These are phyloP conservation scores for Thamnidium elegans DNA, from an alignment of 192 early-diverging fungal species.

Conservation along the genomic window DNA sequence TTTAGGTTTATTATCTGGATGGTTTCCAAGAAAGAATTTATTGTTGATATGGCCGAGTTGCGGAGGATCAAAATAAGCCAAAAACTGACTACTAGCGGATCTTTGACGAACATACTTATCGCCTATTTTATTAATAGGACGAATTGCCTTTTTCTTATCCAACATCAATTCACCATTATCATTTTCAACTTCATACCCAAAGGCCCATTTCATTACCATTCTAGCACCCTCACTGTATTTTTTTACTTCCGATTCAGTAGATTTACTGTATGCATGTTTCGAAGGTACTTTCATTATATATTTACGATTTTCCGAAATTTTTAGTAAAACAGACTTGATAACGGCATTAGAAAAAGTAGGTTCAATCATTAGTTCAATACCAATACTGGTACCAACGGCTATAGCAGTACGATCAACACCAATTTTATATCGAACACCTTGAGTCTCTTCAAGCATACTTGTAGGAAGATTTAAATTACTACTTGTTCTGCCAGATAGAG, in stretches of 20 bases:
- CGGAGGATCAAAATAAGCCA: conserved; percentile 1
- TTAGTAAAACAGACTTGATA: conserved; percentile 9
- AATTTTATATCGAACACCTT: conserved; percentile 23
- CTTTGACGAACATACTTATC: not conserved
- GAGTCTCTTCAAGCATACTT: not conserved
- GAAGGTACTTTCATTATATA: conserved; percentile 13
- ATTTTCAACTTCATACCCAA: too few species aligned
- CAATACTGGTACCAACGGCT: conserved; percentile 25
- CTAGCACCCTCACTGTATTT: not conserved
- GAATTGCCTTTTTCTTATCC: too few species aligned
- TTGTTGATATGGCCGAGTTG: not conserved
- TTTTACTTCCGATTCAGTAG: too few species aligned
- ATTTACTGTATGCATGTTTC: not conserved
- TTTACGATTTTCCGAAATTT: conserved; percentile 12
- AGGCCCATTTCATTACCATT: not conserved
- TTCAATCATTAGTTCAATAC: conserved; percentile 15
- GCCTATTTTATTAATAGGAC: not conserved
- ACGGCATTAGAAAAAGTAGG: conserved; percentile 8
- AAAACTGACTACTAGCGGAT: not conserved
- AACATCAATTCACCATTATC: too few species aligned
- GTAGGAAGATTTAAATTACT: conserved; percentile 2
- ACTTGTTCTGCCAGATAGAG: conserved; percentile 11
- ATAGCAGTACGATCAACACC: conserved; percentile 24
- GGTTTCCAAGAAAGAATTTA: not conserved
- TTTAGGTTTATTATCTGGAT: not conserved